Percentiles rank a stretch among this genome's conserved stretches.
These are phyloP conservation scores for Rhodotorula sp. DNA, from an alignment of 1,284 basidiomycete species.

Conservation along the genomic window DNA sequence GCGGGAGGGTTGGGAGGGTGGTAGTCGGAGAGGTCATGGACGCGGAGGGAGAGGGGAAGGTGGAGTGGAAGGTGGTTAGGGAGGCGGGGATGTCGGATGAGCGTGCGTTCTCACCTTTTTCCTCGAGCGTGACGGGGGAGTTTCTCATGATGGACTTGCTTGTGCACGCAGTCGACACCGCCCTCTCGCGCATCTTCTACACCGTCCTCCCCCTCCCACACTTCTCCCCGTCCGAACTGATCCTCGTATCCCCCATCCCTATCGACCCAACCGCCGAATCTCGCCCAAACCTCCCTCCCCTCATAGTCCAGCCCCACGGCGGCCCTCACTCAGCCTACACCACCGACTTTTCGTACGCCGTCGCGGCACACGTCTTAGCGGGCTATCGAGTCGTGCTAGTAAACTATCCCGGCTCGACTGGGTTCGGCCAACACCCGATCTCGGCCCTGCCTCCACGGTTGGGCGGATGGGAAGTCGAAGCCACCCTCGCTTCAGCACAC, in stretches of 20 bases:
- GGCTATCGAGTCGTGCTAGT: constrained; percentile 58
- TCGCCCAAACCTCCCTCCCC: constrained; percentile 47
- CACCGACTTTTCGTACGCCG: constrained; percentile 56
- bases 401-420: constrained; percentile 65
- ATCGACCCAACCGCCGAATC: constrained; percentile 44
- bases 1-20: constrained; percentile 36
- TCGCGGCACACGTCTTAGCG: constrained; percentile 54
- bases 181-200: constrained; percentile 18
- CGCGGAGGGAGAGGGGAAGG: neutral
- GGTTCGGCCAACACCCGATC: constrained; percentile 58
- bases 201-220: constrained; percentile 32
- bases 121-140: neutral
- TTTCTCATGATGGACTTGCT: neutral
- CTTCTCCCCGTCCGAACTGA: constrained; percentile 56
- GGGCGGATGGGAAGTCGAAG: constrained; percentile 65
- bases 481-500: constrained; percentile 60
- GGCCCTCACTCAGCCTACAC: constrained; percentile 62
- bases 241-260: constrained; percentile 54
- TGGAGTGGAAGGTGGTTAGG: constrained; percentile 19
- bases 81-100: neutral
- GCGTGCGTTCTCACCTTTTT: constrained; percentile 7
- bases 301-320: constrained; percentile 64
- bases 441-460: constrained; percentile 59
- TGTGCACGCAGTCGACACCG: constrained; percentile 12
- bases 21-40: constrained; percentile 7